Conservation (phyloP, 1,284 basidiomycete species). For the Heliocybe sulcata region DNA sequence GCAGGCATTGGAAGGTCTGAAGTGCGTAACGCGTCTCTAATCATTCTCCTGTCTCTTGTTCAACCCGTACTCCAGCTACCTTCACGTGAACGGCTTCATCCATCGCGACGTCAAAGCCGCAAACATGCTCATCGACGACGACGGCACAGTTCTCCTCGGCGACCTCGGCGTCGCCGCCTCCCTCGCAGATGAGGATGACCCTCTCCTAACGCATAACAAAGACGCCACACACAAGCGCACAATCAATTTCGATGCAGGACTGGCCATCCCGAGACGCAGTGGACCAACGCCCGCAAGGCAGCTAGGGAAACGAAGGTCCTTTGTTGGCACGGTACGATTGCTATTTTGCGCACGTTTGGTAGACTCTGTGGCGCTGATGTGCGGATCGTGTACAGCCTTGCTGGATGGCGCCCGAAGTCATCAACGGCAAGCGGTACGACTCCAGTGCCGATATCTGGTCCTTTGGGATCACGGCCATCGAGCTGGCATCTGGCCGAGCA, state of each 20-base stretch:
- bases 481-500: conserved; percentile 77
- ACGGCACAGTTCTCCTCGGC: conserved; percentile 83
- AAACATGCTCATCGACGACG: conserved; percentile 81
- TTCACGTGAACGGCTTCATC: conserved; percentile 85
- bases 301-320: conserved; percentile 68
- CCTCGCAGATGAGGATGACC: conserved; percentile 52
- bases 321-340: conserved; percentile 74
- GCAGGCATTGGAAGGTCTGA: conserved; percentile 78
- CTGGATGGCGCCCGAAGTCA: conserved; percentile 93
- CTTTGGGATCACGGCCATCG: conserved; percentile 85
- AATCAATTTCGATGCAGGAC: conserved; percentile 24
- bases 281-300: conserved; percentile 17
- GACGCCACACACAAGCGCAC: conserved; percentile 18
- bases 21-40: conserved; percentile 37
- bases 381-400: conserved; percentile 48
- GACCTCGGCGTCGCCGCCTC: conserved; percentile 86
- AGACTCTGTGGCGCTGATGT: neutral
- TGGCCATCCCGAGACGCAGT: neutral
- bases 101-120: conserved; percentile 89
- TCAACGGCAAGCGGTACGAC: conserved; percentile 79
- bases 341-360: neutral
- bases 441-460: conserved; percentile 88
- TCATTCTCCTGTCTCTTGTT: neutral
- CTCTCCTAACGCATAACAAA: conserved; percentile 11
- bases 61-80: conserved; percentile 41